phyloP scores from a whole-genome alignment of 345 rosid genomes.

The Nephelium lappaceum region DNA sequence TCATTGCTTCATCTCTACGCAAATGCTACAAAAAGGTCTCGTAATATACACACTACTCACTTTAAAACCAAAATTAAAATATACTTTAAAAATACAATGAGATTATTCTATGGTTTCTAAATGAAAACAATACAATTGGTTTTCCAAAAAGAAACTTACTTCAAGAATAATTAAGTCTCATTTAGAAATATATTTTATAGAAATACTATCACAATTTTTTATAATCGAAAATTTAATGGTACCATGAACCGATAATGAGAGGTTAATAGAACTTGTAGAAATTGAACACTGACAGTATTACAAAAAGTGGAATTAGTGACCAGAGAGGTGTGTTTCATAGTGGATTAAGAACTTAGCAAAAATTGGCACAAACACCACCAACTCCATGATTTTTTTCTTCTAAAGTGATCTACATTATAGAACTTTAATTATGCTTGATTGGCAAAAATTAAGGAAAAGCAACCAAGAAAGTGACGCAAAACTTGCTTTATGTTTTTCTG shows the following conservation, averaged over 20 bases:
- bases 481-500: not conserved
- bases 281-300: too few relatives aligned
- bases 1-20: not conserved
- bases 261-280: too few relatives aligned
- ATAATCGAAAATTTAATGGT: too few relatives aligned
- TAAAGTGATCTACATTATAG: not conserved
- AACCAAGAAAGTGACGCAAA: constrained; percentile 3
- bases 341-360: too few relatives aligned
- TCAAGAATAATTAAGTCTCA: too few relatives aligned
- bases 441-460: not conserved
- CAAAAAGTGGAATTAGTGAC: not conserved
- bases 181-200: too few relatives aligned
- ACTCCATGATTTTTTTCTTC: not conserved
- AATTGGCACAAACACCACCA: not conserved
- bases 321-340: not conserved
- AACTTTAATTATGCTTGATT: not conserved
- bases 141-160: not conserved
- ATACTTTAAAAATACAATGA: too few relatives aligned
- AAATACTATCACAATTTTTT: too few relatives aligned
- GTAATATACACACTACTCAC: not conserved
- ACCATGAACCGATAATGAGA: too few relatives aligned
- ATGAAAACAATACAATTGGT: not conserved
- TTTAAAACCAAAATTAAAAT: too few relatives aligned
- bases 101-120: not conserved
- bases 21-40: too few relatives aligned